Base-by-base conservation (phyloP, 306 rosid genomes). In the Casuarina equisetifolia region DNA sequence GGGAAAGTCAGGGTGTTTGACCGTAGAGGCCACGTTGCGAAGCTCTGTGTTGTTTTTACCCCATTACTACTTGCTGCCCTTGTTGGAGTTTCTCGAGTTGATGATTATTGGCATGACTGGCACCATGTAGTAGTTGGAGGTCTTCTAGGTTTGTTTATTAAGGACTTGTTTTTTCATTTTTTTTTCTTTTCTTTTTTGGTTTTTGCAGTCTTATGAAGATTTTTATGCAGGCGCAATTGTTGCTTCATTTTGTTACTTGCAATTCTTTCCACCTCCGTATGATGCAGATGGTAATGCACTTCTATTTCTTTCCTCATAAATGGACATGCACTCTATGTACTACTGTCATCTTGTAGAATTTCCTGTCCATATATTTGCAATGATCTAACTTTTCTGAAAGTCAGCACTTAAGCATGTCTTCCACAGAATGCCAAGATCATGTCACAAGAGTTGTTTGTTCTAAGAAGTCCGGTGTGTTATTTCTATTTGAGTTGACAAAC, bases 101-200 rank as follows among this genome's bases (percentile, higher is more conserved):
- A 94, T 83, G 97, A 94, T 82, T 94, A 94, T 83, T 90, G 97
- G 97, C 98, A 94, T 89, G 97, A 94, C 76, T 90, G 97, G 98
- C 92, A 89, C 81, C 97, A 94, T 75, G 97, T 92, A 77, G 90
- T 90, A 82, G 88, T 97, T 55, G 97, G 97, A 51, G 90, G 84
- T 81, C 95, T 94, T 73, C 68, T 94, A 73, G 97, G 98, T 94
- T 59, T 45, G 91, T 85, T 81, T 66, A 49, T 82, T 42, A 55
- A 54, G 52, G 59, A 52, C 15, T 20, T 73, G 20, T n/a, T 54
- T 20, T 49, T 40, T 39, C 9, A 35, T 73, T 44, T 38, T 53
- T 17, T 19, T 9, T 53, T 52, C 44, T 69, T 6, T 4, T 12
- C 71, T 35, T 25, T 39, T 76, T 61, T 46, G 15, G 44, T 11